Base-by-base conservation (phyloP, 1,284 basidiomycete species). In the Omphalotus olearius region DNA sequence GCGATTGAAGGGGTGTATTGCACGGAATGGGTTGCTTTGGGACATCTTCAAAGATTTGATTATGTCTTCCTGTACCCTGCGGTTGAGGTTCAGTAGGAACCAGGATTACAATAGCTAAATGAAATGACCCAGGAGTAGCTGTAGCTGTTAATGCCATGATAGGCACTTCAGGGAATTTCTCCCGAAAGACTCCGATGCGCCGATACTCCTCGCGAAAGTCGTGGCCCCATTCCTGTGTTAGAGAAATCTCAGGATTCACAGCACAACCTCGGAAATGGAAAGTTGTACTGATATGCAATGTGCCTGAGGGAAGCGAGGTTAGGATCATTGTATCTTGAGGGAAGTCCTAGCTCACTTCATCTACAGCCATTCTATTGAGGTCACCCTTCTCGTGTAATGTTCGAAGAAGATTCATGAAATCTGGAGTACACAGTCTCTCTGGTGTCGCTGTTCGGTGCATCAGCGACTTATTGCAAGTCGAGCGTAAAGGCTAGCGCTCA, bases 141-240 rank as follows among this genome's bases (percentile, higher is more conserved):
- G 85, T 88, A 0, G 88, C 86, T 0, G 88, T 91, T n/a, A 91
- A 67, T 4, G 88, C 88, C 78, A 91, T 93, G 56, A 94, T 85
- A 0, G 91, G 91, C 0, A 93, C 78, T 47, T 74, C 71, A 0
- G 80, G 81, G 62, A 84, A 93, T 17, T 72, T 72, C 28, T 79
- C 69, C 1, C 91, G 76, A 64, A 94, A 91, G 18, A 71, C 69
- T 5, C 88, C 87, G 4, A 95, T 73, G 35, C 74, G 76, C 40
- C 87, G 72, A 63, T 92, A 94, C 45, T 88, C 83, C 25, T 69
- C 75, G 28, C 91, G 78, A 61, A 93, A 92, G 50, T 88, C 81
- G 45, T 87, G 85, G 0, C 90, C 91, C 91, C 91, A 93, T 74
- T 91, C 90, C 86, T 89, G 57, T 20, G 18, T 9, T 16, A 1